phyloP scores from a whole-genome alignment of 176 grass and related monocot genomes.

The Eleusine coracana region DNA sequence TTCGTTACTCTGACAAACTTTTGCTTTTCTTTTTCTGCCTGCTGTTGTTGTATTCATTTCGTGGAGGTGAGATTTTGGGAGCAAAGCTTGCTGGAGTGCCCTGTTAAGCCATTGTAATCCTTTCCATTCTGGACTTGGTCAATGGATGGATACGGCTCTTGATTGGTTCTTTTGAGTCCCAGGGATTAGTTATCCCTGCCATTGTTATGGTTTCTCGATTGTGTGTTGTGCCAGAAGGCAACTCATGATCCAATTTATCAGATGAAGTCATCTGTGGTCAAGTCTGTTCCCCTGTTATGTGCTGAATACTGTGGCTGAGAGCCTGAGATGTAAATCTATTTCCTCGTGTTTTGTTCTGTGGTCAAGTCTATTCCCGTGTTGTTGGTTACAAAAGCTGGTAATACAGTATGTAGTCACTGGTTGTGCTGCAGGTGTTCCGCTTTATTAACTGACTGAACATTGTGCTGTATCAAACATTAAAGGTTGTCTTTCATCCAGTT shows the following conservation, averaged over 20 bases:
- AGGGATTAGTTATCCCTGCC: conserved; percentile 31
- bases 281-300: conserved; percentile 26
- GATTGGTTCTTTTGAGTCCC: conserved; percentile 12
- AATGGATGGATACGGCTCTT: conserved; percentile 33
- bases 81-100: conserved; percentile 28
- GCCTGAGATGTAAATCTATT: conserved; percentile 37
- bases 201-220: conserved; percentile 38
- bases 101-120: conserved; percentile 30
- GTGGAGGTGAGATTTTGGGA: conserved; percentile 41
- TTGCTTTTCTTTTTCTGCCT: conserved; percentile 28
- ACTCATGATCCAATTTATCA: conserved; percentile 28
- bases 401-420: neutral
- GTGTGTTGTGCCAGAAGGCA: conserved; percentile 46
- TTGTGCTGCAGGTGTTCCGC: neutral
- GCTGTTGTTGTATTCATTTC: conserved; percentile 48
- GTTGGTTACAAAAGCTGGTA: conserved; percentile 11
- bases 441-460: conserved; percentile 32
- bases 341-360: neutral
- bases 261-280: conserved; percentile 38
- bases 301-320: conserved; percentile 15
- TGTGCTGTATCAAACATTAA: neutral
- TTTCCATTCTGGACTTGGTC: conserved; percentile 33
- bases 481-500: neutral
- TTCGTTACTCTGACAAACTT: conserved; percentile 35
- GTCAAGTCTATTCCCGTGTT: neutral